Conservation (phyloP, 805 yeast genomes). For the Metschnikowia proteae region DNA sequence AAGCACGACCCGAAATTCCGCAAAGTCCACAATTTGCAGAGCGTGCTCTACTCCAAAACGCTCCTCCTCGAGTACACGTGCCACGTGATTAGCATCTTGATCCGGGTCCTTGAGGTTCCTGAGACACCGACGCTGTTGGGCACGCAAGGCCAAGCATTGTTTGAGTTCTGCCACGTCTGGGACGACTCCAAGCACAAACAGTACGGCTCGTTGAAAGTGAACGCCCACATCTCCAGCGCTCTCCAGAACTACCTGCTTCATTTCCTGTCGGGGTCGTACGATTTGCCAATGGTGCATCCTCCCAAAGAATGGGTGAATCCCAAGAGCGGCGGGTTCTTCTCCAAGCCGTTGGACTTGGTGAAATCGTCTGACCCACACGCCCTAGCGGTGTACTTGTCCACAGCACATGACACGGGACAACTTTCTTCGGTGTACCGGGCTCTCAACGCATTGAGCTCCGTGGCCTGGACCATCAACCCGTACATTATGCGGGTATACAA, state of each 20-base stretch:
- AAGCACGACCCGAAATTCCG: neutral
- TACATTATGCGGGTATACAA: conserved; percentile 22
- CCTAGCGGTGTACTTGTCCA: conserved; percentile 20
- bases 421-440: conserved; percentile 27
- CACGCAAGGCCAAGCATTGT: neutral
- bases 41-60: conserved; percentile 16
- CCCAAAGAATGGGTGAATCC: conserved; percentile 37
- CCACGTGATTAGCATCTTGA: conserved; percentile 16
- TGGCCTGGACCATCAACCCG: conserved; percentile 37
- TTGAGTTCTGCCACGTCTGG: conserved; percentile 3
- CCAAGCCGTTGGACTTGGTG: conserved; percentile 24
- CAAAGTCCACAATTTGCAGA: neutral
- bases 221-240: conserved; percentile 9
- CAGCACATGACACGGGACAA: conserved; percentile 32
- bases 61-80: conserved; percentile 20
- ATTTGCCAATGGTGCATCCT: conserved; percentile 37
- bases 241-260: conserved; percentile 10
- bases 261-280: conserved; percentile 9
- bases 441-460: conserved; percentile 27
- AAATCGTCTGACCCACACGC: conserved; percentile 16
- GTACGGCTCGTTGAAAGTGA: conserved; percentile 12
- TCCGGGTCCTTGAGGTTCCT: conserved; percentile 16
- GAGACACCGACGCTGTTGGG: neutral
- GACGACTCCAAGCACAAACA: conserved; percentile 4
- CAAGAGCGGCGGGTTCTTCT: conserved; percentile 33